Base-by-base conservation (phyloP, 176 grass and related monocot genomes). In the Bonia amplexicaulis region DNA sequence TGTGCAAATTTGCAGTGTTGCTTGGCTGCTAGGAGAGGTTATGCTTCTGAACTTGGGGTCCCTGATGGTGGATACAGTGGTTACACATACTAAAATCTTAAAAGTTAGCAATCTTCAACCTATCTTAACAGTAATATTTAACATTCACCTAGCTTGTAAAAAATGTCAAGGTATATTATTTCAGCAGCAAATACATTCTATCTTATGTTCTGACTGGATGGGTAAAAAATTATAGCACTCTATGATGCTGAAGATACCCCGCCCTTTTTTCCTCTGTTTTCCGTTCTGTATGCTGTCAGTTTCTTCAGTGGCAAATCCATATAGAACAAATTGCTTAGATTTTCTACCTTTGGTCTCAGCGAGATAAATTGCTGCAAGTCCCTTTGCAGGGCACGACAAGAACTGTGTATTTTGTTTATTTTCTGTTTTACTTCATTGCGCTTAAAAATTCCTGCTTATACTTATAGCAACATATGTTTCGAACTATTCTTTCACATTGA, bases 261-360 rank as follows among this genome's bases (percentile, higher is more conserved):
- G 33, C 12, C 20, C 1, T 47, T 9, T 9, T 27, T 63, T 14
- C 47, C 9, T 13, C n/a, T 23, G 11, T 77, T 66, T 64, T 58
- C 42, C 67, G 20, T 57, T 71, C 19, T 65, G 25, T 55, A 83
- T 83, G 47, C 11, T 54, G 19, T 72, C 15, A 80, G n/a, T 33
- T 76, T 75, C 69, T 80, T 85, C 15, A 53, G 35, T 77, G 52
- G 69, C 17, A 45, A 80, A 51, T 54, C 11, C 16, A 80, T 60
- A 80, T 66, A 40, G 23, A 79, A 66, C 37, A 66, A 33, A 49
- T 27, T 23, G 47, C 27, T 83, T 35, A 74, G 3, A 6, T 35
- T 73, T 62, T 31, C 55, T 73, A 59, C 31, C 2, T 39, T 73
- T 55, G 5, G 41, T 74, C 26, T 83, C 41, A 73, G 12, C 55